Conservation (phyloP, 2,329 filamentous ascomycete genomes). For the Penicillium oxalicum region DNA sequence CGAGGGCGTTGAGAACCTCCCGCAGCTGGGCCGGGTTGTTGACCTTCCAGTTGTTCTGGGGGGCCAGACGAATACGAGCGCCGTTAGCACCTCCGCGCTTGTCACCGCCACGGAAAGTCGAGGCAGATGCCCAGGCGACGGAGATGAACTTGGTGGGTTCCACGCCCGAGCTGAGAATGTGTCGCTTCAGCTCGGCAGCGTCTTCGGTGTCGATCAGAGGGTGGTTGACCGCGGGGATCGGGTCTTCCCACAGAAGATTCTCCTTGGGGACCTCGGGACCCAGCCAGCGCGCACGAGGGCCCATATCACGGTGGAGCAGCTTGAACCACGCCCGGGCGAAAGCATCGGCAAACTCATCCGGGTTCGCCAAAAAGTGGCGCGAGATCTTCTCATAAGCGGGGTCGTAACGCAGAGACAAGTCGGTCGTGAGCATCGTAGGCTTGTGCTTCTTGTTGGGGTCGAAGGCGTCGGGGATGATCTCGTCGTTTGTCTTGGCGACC, state of each 20-base stretch:
- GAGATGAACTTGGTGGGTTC: constrained; percentile 57
- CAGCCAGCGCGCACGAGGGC: constrained; percentile 63
- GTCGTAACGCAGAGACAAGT: constrained; percentile 66
- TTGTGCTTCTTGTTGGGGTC: constrained; percentile 65
- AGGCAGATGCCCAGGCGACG: constrained; percentile 63
- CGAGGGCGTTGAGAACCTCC: constrained; percentile 56
- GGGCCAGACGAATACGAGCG: constrained; percentile 66
- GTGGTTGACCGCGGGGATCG: constrained; percentile 56
- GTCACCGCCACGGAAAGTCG: constrained; percentile 67
- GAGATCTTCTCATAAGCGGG: constrained; percentile 70
- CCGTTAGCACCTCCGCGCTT: constrained; percentile 81
- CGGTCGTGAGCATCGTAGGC: constrained; percentile 71
- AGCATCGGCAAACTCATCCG: constrained; percentile 61
- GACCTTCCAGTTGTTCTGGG: constrained; percentile 65
- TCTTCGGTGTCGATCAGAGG: constrained; percentile 58
- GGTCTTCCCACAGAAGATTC: constrained; percentile 68
- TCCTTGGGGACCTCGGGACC: constrained; percentile 69
- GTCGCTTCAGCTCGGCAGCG: constrained; percentile 59
- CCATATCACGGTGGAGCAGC: constrained; percentile 73
- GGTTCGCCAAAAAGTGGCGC: constrained; percentile 62
- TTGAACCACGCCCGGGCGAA: constrained; percentile 78
- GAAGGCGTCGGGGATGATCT: constrained; percentile 65
- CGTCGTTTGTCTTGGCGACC: constrained; percentile 63
- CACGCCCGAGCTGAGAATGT: constrained; percentile 59
- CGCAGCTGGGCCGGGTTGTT: constrained; percentile 66